These are phyloP conservation scores for Diplocarpon mali DNA, from an alignment of 2,329 filamentous ascomycete species.

Conservation along the genomic window DNA sequence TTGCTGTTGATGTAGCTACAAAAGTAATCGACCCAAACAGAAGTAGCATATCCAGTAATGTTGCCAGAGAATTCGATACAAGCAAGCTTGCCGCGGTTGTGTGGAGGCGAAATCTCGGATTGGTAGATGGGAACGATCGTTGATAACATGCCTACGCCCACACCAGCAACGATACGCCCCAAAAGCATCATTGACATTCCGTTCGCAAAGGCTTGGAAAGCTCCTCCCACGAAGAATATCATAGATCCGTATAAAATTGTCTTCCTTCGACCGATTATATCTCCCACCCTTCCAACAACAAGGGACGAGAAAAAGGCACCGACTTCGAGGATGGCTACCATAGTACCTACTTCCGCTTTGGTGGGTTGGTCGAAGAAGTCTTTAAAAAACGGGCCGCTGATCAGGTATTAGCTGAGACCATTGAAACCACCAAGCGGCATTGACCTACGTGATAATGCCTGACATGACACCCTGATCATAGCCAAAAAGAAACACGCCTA, in stretches of 20 bases:
- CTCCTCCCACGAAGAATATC: conserved; percentile 77
- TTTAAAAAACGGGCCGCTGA: conserved; percentile 74
- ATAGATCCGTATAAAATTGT: conserved; percentile 92
- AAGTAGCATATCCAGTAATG: conserved; percentile 89
- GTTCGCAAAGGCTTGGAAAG: conserved; percentile 68
- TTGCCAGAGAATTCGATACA: conserved; percentile 98
- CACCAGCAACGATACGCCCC: conserved; percentile 72
- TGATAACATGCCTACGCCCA: conserved; percentile 79
- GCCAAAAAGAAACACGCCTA: conserved; percentile 80
- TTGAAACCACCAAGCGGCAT: not conserved
- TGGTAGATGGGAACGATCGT: conserved; percentile 92
- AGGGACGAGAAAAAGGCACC: conserved; percentile 88
- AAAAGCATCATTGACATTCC: conserved; percentile 85
- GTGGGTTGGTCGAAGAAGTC: conserved; percentile 88
- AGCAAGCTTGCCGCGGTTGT: conserved; percentile 88
- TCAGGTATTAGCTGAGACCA: conserved; percentile 11
- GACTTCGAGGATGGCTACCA: conserved; percentile 93
- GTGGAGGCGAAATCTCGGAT: conserved; percentile 89
- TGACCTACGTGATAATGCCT: conserved; percentile 50
- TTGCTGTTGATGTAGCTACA: conserved; percentile 82
- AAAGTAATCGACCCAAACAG: conserved; percentile 98
- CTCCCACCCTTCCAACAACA: conserved; percentile 75
- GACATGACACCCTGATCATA: conserved; percentile 91
- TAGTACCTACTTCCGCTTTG: conserved; percentile 80
- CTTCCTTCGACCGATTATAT: conserved; percentile 77